A percentile compares a stretch with the other conserved stretches of the same genome.
Conservation (phyloP, 2,329 filamentous ascomycete species). For the Aspergillaceae sp. region DNA sequence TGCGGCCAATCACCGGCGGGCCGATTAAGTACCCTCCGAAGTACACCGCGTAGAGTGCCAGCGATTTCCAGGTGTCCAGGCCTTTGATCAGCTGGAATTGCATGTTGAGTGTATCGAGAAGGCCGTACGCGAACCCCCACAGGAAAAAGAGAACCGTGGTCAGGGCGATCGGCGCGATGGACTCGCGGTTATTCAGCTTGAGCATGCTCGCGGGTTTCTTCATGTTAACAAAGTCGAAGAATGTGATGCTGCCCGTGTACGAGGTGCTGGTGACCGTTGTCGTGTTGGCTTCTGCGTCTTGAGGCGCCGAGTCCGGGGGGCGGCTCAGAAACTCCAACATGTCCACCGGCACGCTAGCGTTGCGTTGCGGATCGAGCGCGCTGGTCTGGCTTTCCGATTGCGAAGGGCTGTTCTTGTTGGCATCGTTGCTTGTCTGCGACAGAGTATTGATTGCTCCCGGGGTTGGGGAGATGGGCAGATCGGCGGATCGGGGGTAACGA, state of each 20-base stretch:
- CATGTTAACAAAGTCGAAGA: conserved; percentile 57
- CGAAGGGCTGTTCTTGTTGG: conserved; percentile 7
- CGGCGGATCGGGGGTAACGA: conserved; percentile 1
- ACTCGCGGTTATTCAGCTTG: conserved; percentile 49
- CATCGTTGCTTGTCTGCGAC: conserved; percentile 6
- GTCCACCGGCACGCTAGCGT: conserved; percentile 11
- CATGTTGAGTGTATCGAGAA: conserved; percentile 69
- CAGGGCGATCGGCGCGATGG: conserved; percentile 49
- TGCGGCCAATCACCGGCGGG: conserved; percentile 46
- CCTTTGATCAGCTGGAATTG: conserved; percentile 48
- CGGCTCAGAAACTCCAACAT: conserved; percentile 49
- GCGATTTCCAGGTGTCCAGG: conserved; percentile 24
- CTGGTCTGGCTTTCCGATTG: conserved; percentile 11
- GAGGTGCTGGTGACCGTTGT: conserved; percentile 27
- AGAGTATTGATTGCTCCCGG: not conserved
- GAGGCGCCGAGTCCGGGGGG: conserved; percentile 31
- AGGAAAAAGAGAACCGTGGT: conserved; percentile 78
- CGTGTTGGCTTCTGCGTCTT: conserved; percentile 28
- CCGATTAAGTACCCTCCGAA: conserved; percentile 52
- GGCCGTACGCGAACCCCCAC: conserved; percentile 85
- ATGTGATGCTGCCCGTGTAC: conserved; percentile 35
- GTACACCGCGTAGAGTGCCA: conserved; percentile 52
- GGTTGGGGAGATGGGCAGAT: not conserved
- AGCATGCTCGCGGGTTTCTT: conserved; percentile 50
- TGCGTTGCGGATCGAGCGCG: conserved; percentile 4